Base-by-base conservation (phyloP, 2,329 filamentous ascomycete genomes). In the Tolypocladium capitatum region DNA sequence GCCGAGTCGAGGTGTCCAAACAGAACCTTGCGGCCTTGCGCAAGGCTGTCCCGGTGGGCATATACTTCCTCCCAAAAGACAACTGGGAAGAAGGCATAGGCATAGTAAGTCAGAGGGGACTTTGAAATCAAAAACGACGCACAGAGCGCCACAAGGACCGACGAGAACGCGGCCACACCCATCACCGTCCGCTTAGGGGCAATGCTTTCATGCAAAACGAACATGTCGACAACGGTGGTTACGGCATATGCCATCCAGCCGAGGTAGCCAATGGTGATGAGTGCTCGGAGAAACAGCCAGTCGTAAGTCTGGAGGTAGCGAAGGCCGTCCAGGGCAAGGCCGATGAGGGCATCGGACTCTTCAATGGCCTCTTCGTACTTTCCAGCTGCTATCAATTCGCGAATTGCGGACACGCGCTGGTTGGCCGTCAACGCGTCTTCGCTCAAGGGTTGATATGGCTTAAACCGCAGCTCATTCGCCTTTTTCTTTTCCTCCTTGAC, bases 301-400 rank as follows among this genome's bases (percentile, higher is more conserved):
- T 98, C 92, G 59, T 98, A 98, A 0, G 90, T 98, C 65, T 98
- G 92, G 27, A 98, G 75, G 63, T 98, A 98, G 45, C 92, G 80
- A 51, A 98, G 70, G 8, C 92, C 92, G 51, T 88, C 78, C 1
- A 98, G 74, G 2, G 81, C 84, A 45, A 86, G 68, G 50, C 84
- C 76, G 51, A 97, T 85, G 14, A 98, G 72, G 28, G 81, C 77
- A 38, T 84, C 81, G 1, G 86, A 88, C 57, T 86, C 78, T 49
- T 80, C 72, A 56, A 97, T 95, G 1, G 91, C 87, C 55, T 86
- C 78, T 48, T 91, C 81, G 53, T 82, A 81, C 42, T 77, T 72
- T 8, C 77, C 81, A 10, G 68, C 66, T 14, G 78, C 70, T 47
- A 97, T 91, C 8, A 88, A 67, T 10, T 69, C 61, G 51, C 78